Base-by-base conservation (phyloP, 2,329 filamentous ascomycete species). In the Talaromyces sp. region DNA sequence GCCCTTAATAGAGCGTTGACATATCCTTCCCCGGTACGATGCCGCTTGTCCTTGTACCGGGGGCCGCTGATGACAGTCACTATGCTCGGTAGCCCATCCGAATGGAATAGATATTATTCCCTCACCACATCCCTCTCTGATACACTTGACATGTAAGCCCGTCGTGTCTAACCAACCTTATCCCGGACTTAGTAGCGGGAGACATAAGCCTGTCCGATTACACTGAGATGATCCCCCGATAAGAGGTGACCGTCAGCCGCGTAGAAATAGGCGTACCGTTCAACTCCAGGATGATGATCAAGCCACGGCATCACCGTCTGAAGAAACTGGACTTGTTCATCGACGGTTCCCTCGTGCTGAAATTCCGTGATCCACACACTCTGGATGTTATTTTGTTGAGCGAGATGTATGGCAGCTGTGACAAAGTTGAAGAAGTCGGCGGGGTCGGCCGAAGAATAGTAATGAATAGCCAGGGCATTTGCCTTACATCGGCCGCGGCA, bases 291-390 rank as follows among this genome's bases (percentile, higher is more conserved):
- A 60, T 78, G 73, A 8, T 58, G 58, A 60, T 82, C 78, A 49
- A 82, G 69, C 74, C 75, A 81, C 29, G 74, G 73, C 13, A 77
- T 60, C 5, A 77, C 78, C 47, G 77, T 63, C 3, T 69, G 65
- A 38, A 82, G 70, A 73, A 81, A 82, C 5, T 71, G 54, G 31
- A 73, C 72, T 19, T 71, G 67, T 27, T 70, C 65, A 4, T 72
- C 61, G 3, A 72, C 64, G 0, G 70, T 61, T 15, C 72, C 67
- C 31, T 69, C 73, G 36, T 77, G 74, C 8, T 74, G 77, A 66
- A 81, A 82, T 70, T 82, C 80, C 0, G 80, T 79, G n/a, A 82
- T 65, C 80, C 80, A 82, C 66, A 82, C 73, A 58, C 78, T 74
- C 25, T 68, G 53, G 34, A 82, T 73, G 27, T 68, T 68, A 62